Conservation (phyloP, 768 basidiomycete species). For the Melanogaster broomeanus region DNA sequence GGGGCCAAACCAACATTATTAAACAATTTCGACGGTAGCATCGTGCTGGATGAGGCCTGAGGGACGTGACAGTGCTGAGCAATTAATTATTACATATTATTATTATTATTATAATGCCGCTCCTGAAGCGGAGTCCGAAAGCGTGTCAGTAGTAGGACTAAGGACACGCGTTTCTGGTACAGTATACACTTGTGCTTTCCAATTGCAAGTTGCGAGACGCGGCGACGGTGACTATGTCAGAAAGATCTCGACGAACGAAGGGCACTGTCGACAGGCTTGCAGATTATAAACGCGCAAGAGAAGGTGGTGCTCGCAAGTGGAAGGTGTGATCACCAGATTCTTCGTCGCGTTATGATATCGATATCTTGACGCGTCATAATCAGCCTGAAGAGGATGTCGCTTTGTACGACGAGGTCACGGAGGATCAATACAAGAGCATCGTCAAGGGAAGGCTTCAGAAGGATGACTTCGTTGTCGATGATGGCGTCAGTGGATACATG, state of each 20-base stretch:
- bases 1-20: slow-evolving; percentile 47
- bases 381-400: slow-evolving; percentile 59
- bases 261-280: slow-evolving; percentile 47
- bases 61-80: no score
- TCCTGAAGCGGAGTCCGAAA: slow-evolving; percentile 30
- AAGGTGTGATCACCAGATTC: slow-evolving; percentile 45
- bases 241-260: slow-evolving; percentile 30
- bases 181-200: no score
- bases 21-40: slow-evolving; percentile 51
- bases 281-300: slow-evolving; percentile 59
- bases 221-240: slow-evolving; percentile 19
- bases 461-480: slow-evolving; percentile 96
- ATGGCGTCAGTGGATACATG: slow-evolving; percentile 87
- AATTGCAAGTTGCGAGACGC: no score
- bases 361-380: slow-evolving; percentile 26
- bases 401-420: slow-evolving; percentile 88
- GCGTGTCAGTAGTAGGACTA: no score
- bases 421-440: slow-evolving; percentile 85
- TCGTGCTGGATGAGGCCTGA: slow-evolving; percentile 19
- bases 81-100: no score
- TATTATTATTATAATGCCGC: no score
- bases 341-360: not conserved
- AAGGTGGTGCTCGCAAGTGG: slow-evolving; percentile 56
- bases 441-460: slow-evolving; percentile 79
- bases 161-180: slow-evolving; percentile 34